Percentiles rank a stretch among this genome's conserved stretches.
Conservation (phyloP, 305 asterid species). For the Fraxinus baroniana region DNA sequence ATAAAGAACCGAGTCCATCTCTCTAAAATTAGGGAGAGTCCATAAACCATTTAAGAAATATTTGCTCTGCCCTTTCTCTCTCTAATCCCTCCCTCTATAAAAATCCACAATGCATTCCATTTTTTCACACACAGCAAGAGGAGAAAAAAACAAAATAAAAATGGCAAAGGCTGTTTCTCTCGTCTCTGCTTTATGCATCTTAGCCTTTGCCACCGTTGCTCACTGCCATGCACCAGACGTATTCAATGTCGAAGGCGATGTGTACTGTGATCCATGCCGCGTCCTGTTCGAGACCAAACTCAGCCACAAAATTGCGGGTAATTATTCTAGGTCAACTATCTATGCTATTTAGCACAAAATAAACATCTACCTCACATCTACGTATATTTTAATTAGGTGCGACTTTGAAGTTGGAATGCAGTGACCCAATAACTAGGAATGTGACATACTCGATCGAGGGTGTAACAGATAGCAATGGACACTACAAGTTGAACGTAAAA, state of each 20-base stretch:
- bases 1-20: background rate
- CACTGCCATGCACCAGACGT: slow-evolving; percentile 8
- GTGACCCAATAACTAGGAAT: slow-evolving; percentile 9
- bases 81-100: slow-evolving; percentile 15
- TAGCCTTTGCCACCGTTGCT: slow-evolving; percentile 40
- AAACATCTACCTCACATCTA: background rate
- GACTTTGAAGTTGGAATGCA: slow-evolving; percentile 37
- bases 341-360: background rate
- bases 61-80: slow-evolving; percentile 19
- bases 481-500: slow-evolving; percentile 32
- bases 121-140: slow-evolving; percentile 14
- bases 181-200: slow-evolving; percentile 35
- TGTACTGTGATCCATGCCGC: slow-evolving; percentile 62
- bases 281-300: slow-evolving; percentile 46
- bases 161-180: slow-evolving; percentile 45
- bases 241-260: slow-evolving; percentile 42
- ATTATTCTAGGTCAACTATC: background rate
- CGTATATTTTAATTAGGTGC: slow-evolving; percentile 30
- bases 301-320: slow-evolving; percentile 32
- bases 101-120: background rate
- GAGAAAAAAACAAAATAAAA: background rate
- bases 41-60: slow-evolving; percentile 8
- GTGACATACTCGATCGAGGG: slow-evolving; percentile 39
- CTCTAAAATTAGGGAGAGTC: background rate
- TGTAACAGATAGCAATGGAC: slow-evolving; percentile 26